Base-by-base conservation (phyloP, 1,139 yeast species). In the Saccharomyces hybrid region DNA sequence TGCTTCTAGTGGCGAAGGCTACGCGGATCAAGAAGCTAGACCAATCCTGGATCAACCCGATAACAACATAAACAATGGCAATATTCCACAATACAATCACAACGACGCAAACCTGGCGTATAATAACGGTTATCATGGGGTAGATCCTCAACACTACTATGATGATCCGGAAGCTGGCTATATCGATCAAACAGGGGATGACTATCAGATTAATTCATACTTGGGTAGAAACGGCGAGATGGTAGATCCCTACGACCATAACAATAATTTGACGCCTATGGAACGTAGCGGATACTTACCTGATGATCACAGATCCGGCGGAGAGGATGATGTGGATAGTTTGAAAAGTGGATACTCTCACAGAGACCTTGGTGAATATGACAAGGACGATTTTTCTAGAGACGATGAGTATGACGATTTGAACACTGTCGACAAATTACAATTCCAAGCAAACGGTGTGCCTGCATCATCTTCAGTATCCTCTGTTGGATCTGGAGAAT, bases 171-270 rank as follows among this genome's bases (percentile, higher is more conserved):
- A 65, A 49, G 57, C 52, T 23, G 60, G 57, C 20, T 66, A 65
- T 48, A 59, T 67, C 20, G 71, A 68, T 52, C 69, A 65, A 48
- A 61, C 57, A 42, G 72, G 73, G 32, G 71, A 69, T 53, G 71
- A 69, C 46, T 69, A 69, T 50, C 68, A 65, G 53, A 66, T 69
- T 46, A 66, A 65, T 50, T 64, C 73, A 11, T 69, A 65, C 53
- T 49, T 68, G 42, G 68, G 63, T 48, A 66, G 61, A 51, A 60
- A 67, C 48, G 71, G 71, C 46, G 69, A 67, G 28, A 65, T 69
- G 70, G 65, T 66, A 3, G 67, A 69, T 55, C 72, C 73, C 4
- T 69, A 67, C 50, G 56, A 53, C 13, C 20, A 51, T 31, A 13
- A 26, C 13, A 47, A 47, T 47, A 1, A 13, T 16, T 11, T 47